These are phyloP conservation scores for Lepiota brunneoincarnata DNA, from an alignment of 768 basidiomycete genomes.

Conservation along the genomic window DNA sequence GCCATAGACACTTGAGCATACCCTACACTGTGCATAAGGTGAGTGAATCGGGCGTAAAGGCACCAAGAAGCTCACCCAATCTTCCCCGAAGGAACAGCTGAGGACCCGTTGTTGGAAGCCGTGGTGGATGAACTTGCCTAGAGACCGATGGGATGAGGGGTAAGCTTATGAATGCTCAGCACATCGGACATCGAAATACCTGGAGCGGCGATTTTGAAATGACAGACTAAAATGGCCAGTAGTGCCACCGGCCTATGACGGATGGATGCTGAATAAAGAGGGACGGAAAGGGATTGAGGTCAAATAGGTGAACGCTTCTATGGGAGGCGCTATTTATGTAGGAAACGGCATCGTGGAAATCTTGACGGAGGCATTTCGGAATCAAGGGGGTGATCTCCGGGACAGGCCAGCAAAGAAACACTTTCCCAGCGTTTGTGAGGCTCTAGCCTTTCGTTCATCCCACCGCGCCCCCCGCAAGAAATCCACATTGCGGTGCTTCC, in stretches of 20 bases:
- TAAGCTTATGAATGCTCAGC: background rate
- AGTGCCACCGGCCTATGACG: constrained; percentile 14
- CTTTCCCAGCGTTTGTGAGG: constrained; percentile 8
- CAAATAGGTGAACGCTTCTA: constrained; percentile 11
- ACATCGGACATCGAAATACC: constrained; percentile 8
- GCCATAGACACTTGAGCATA: constrained; percentile 52
- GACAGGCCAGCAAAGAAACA: constrained; percentile 14
- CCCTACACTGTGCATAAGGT: constrained; percentile 23
- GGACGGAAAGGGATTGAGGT: constrained; percentile 14
- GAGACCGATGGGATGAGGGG: constrained; percentile 3
- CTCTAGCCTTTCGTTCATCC: background rate
- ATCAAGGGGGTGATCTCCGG: constrained; percentile 37
- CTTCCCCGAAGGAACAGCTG: constrained; percentile 19
- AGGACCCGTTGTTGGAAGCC: constrained; percentile 14
- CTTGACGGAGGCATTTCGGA: constrained; percentile 37
- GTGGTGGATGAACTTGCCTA: constrained; percentile 2
- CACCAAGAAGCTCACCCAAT: constrained; percentile 24
- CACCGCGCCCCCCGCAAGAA: constrained; percentile 2
- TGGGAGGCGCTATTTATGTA: constrained; percentile 31
- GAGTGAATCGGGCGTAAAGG: background rate
- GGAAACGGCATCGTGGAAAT: constrained; percentile 36
- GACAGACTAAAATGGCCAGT: constrained; percentile 3
- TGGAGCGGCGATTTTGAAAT: constrained; percentile 5
- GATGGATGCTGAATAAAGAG: constrained; percentile 20
- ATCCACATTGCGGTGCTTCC: background rate